Evolutionary conservation across 345 rosid species (phyloP), one percentile per base, ranked within the genome.

Genomic region (Schrenkiella parvula): DNA sequence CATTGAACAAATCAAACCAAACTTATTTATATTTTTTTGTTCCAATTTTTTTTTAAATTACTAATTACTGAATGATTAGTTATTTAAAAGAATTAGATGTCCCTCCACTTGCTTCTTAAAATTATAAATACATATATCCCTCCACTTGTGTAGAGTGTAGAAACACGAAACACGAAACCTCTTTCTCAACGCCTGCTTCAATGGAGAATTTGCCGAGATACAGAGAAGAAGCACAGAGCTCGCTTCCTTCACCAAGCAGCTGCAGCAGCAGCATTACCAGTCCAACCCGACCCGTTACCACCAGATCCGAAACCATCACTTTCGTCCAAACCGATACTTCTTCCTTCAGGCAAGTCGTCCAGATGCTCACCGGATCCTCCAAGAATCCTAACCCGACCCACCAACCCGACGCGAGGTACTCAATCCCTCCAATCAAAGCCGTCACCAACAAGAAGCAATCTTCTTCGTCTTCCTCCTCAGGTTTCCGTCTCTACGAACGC

Each of bases 261-360:
- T 32, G 37, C 57, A 14, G 44, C 44, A 44, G 37, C 38, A 53
- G 12, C 31, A 51, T 2, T 34, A 53, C 6, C 11, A 10, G 67
- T 35, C 47, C 74, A 70, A 4, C 82, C 93, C 35, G 74, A 64
- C 80, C 84, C 60, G 68, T 80, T 63, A 12, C 51, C 57, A 60
- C 82, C 68, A 83, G 88, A 83, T 83, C 91, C 76, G 88, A 82
- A 31, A 56, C 84, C 21, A 68, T 82, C 10, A 92, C 93, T 48
- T 87, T 87, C 77, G 87, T 90, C 69, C 85, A 87, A 61, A 93
- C 98, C 0, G 97, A 92, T 50, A 67, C 83, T 39, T 75, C 90
- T 53, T 84, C 97, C 61, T 92, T 92, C 87, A 90, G 88, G 66
- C 90, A 84, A 78, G 89, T 92, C 35, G 98, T 92, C 59, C 98